Percentiles rank a stretch among this genome's conserved stretches.
Conservation (phyloP, 2,329 filamentous ascomycete genomes). For the Aspergillus latus region DNA sequence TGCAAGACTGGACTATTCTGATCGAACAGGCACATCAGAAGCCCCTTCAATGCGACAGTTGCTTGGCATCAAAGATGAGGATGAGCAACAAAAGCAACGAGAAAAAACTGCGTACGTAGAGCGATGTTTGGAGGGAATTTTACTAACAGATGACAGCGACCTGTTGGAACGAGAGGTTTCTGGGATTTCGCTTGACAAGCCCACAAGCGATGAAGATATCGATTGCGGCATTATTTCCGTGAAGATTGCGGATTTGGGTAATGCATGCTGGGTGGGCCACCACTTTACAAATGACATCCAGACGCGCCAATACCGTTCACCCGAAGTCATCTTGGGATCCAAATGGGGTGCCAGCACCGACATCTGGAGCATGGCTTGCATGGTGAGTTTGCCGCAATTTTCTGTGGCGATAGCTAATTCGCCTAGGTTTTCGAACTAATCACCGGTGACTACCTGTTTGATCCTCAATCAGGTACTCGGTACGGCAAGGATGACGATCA, state of each 20-base stretch:
- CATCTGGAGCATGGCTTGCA: constrained; percentile 98
- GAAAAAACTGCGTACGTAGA: constrained; percentile 86
- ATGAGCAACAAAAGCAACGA: constrained; percentile 71
- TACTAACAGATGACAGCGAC: constrained; percentile 59
- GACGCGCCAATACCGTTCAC: constrained; percentile 93
- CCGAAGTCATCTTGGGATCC: constrained; percentile 91
- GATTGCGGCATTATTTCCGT: constrained; percentile 82
- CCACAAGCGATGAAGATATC: constrained; percentile 37
- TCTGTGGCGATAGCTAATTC: neutral
- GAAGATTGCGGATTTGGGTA: constrained; percentile 97
- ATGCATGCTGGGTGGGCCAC: constrained; percentile 97
- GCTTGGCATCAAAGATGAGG: constrained; percentile 56
- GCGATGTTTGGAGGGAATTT: neutral
- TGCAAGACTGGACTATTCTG: constrained; percentile 16
- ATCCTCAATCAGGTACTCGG: constrained; percentile 96
- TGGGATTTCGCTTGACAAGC: constrained; percentile 87
- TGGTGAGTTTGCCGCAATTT: constrained; percentile 63
- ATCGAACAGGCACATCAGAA: constrained; percentile 36
- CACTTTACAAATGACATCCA: constrained; percentile 99
- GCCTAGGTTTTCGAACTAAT: constrained; percentile 85
- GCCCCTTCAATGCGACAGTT: constrained; percentile 58
- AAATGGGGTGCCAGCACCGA: constrained; percentile 99
- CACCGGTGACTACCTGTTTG: constrained; percentile 96
- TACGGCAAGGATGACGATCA: constrained; percentile 99
- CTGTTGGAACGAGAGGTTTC: constrained; percentile 90